These are phyloP conservation scores for Amaranthus tricolor DNA, from an alignment of 179 eudicot genomes.

Conservation along the genomic window DNA sequence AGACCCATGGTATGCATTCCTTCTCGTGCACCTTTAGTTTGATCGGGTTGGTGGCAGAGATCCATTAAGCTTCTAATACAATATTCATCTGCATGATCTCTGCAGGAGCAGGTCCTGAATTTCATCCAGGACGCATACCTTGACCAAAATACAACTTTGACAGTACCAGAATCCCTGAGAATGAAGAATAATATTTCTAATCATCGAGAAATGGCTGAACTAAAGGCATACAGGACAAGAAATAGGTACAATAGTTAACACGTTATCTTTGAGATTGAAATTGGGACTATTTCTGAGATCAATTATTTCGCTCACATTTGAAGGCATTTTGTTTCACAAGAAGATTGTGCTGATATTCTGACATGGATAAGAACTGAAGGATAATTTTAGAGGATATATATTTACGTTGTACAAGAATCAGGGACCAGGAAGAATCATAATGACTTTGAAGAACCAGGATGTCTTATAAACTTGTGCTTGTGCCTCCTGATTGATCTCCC, in stretches of 20 bases:
- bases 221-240: slow-evolving; percentile 63
- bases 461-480: no score
- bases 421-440: not conserved
- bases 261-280: not conserved
- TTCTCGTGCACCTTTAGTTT: slow-evolving; percentile 1
- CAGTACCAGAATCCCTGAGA: slow-evolving; percentile 58
- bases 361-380: slow-evolving; percentile 55
- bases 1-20: slow-evolving; percentile 67
- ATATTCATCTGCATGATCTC: slow-evolving; percentile 11
- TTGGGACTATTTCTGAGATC: not conserved
- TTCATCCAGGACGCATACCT: slow-evolving; percentile 64
- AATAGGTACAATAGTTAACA: slow-evolving; percentile 46
- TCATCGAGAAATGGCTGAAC: slow-evolving; percentile 42
- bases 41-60: not conserved
- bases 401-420: slow-evolving; percentile 6
- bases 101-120: slow-evolving; percentile 72
- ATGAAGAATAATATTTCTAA: slow-evolving; percentile 61
- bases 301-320: slow-evolving; percentile 18
- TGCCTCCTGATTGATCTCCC: slow-evolving; percentile 3
- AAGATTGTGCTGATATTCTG: slow-evolving; percentile 62
- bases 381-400: not conserved
- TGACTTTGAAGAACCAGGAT: slow-evolving; percentile 1
- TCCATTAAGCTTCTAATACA: slow-evolving; percentile 5
- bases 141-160: slow-evolving; percentile 39
- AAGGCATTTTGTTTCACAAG: slow-evolving; percentile 55